Evolutionary conservation across 768 basidiomycete species (phyloP), one percentile per base, ranked within the genome.

Genomic region (Multifurca ochricompacta): DNA sequence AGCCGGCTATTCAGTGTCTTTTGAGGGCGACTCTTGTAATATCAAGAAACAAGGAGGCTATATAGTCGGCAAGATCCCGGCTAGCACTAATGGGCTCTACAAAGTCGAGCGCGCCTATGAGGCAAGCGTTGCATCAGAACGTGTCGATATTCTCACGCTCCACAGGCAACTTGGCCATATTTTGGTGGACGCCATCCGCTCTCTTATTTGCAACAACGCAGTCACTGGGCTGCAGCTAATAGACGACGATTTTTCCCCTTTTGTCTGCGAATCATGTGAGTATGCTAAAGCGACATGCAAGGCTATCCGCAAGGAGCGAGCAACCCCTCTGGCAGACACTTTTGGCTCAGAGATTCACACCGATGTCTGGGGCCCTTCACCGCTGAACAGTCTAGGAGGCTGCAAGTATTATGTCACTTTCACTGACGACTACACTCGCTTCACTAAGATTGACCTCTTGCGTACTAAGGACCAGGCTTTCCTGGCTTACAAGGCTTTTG

Each of bases 301-400:
- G n/a, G n/a, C n/a, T n/a, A n/a, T n/a, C n/a, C n/a, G n/a, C n/a
- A n/a, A n/a, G n/a, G n/a, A 50, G 75, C 68, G 1, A 79, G 4
- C 11, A 4, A 11, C 25, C 11, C 25, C 25, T 3, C 41, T 4
- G 77, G 56, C 64, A 66, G 0, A 74, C 63, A 0, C 49, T 65
- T 0, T 75, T 55, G 69, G 73, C 11, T 68, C 69, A 1, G 65
- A 70, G 21, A 51, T 77, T 10, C 69, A n/a, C n/a, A 75, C 65
- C 1, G 72, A 79, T 54, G 35, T 78, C 0, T 79, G 77, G 74
- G 76, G 75, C 13, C 76, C 73, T 4, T 67, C 73, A 0, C 67
- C 63, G 0, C 60, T 70, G 0, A 39, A 50, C 11, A 70, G 66
- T 1, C 49, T 63, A 9, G 61, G 64, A 1, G 53, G 61, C 3